These are phyloP conservation scores for Mucuna pruriens DNA, from an alignment of 306 rosid genomes.

Conservation along the genomic window DNA sequence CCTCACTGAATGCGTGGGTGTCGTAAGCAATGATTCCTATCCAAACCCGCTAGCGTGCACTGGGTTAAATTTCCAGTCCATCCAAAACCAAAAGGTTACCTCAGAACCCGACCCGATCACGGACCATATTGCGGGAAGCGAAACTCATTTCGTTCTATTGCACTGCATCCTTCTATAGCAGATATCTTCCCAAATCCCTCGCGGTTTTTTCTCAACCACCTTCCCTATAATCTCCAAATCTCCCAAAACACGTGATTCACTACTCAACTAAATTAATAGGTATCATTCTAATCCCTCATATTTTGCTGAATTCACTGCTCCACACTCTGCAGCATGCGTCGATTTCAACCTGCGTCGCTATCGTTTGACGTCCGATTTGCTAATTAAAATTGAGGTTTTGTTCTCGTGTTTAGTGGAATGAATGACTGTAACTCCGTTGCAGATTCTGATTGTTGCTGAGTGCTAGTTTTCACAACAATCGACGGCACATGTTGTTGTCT, in stretches of 20 bases:
- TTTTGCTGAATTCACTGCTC: neutral
- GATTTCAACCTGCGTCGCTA: neutral
- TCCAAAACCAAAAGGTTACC: neutral
- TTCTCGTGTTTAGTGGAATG: neutral
- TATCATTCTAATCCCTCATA: neutral
- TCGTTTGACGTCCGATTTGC: neutral
- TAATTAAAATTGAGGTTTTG: neutral
- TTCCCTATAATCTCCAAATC: conserved; percentile 8
- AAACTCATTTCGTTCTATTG: neutral
- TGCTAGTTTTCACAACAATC: neutral
- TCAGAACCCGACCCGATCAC: conserved; percentile 38
- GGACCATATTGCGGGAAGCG: neutral
- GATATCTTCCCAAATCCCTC: neutral
- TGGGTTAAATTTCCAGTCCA: neutral
- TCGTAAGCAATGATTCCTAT: neutral
- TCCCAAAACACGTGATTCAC: neutral
- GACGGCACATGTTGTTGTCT: conserved; percentile 21
- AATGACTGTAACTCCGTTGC: conserved; percentile 16
- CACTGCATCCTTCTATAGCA: neutral
- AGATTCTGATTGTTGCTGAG: conserved; percentile 33
- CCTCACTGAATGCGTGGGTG: neutral
- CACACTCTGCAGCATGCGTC: neutral
- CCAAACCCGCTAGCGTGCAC: conserved; percentile 5
- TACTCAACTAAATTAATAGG: neutral
- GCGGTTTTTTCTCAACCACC: neutral